Conservation (phyloP, 2,329 filamentous ascomycete species). For the Akanthomyces lecanii region DNA sequence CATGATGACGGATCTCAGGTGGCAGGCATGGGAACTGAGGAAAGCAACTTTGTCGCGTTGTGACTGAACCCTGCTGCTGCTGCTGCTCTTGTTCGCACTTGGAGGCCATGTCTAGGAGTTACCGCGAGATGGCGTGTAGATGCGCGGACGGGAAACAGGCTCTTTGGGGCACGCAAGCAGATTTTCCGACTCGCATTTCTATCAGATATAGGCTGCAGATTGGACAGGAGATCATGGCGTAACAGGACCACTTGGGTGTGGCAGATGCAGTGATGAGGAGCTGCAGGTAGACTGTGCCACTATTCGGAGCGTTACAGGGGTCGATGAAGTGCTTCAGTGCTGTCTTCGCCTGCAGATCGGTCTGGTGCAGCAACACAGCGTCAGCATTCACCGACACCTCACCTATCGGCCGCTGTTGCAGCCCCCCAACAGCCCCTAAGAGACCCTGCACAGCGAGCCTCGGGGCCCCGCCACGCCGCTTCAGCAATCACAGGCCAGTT, state of each 20-base stretch:
- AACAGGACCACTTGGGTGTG: neutral
- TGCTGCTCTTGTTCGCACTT: neutral
- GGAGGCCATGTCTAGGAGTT: neutral
- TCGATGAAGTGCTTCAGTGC: neutral
- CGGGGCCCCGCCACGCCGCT: conserved; percentile 1
- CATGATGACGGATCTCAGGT: conserved; percentile 4
- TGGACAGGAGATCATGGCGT: neutral
- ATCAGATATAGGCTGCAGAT: neutral
- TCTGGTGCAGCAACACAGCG: no score
- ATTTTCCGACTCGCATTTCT: neutral
- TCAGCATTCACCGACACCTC: neutral
- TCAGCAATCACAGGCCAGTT: conserved; percentile 9
- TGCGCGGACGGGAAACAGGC: neutral
- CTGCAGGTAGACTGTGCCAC: neutral
- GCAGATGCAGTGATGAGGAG: neutral
- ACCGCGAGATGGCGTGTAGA: neutral
- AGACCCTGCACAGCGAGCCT: neutral
- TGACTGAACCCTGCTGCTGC: neutral
- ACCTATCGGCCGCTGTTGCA: neutral
- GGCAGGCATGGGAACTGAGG: neutral
- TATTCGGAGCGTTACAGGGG: neutral
- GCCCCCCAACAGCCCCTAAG: no score
- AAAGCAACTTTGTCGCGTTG: neutral
- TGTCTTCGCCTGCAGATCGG: neutral
- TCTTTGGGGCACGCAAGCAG: neutral